Conservation (phyloP, 495 filamentous ascomycete species). For the Trypethelium eluteriae region DNA sequence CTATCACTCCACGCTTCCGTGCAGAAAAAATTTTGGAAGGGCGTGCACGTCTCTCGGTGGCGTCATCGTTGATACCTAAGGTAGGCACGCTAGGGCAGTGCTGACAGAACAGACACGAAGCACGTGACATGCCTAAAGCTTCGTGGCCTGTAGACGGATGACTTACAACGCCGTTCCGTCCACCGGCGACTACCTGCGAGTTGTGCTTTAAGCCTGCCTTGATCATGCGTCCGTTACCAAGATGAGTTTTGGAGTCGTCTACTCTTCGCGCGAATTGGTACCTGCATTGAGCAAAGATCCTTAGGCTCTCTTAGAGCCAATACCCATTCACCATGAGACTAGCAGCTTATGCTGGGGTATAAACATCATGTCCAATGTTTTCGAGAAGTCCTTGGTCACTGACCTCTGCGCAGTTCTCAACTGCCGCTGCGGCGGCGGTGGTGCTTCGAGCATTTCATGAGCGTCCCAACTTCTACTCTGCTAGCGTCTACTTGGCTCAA, state of each 20-base stretch:
- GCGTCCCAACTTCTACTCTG: constrained; percentile 93
- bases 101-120: background rate
- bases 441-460: constrained; percentile 87
- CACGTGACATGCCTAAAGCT: constrained; percentile 1
- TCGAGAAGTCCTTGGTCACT: background rate
- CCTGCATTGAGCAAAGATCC: background rate
- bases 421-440: constrained; percentile 70
- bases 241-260: background rate
- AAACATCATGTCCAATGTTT: background rate
- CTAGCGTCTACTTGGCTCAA: constrained; percentile 90
- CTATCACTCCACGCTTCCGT: no score
- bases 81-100: no score
- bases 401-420: constrained; percentile 49
- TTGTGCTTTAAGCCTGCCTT: background rate
- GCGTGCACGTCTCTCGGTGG: background rate
- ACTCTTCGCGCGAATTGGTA: background rate
- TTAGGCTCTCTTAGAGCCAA: background rate
- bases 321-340: constrained; percentile 13
- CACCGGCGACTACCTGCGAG: background rate
- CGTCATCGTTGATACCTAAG: background rate
- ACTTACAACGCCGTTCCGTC: background rate
- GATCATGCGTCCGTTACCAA: background rate
- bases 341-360: constrained; percentile 17
- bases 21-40: no score
- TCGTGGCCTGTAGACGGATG: background rate